These are phyloP conservation scores for Bipolaris sorokiniana DNA, from an alignment of 2,329 filamentous ascomycete species.

Conservation along the genomic window DNA sequence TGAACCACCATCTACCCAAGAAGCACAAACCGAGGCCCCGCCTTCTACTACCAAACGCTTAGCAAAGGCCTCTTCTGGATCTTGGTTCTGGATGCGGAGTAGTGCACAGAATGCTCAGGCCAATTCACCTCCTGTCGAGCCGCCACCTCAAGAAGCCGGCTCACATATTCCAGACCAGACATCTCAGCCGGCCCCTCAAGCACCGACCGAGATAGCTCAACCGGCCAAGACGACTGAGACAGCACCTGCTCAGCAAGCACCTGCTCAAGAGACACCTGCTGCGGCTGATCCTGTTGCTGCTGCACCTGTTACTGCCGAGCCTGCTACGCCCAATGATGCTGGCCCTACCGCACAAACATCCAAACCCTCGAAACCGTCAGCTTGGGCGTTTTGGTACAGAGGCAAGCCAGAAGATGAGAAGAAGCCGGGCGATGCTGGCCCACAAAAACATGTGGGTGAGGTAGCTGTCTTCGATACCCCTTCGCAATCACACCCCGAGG, in stretches of 20 bases:
- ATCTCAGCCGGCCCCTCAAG: conserved; percentile 11
- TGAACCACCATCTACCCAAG: conserved; percentile 7
- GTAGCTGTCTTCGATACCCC: conserved; percentile 59
- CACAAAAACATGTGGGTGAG: conserved; percentile 60
- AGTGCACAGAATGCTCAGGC: conserved; percentile 52
- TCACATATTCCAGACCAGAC: conserved; percentile 15
- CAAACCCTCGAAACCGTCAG: conserved; percentile 61
- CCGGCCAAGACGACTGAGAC: conserved; percentile 3
- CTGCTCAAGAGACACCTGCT: background rate
- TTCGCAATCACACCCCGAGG: conserved; percentile 57
- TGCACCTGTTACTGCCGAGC: conserved; percentile 3
- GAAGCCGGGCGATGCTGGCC: conserved; percentile 63
- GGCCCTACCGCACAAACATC: conserved; percentile 26
- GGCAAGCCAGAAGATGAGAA: conserved; percentile 59
- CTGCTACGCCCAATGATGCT: conserved; percentile 16
- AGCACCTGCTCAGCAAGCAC: conserved; percentile 5
- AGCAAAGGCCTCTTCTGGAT: conserved; percentile 36
- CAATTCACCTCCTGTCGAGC: conserved; percentile 31
- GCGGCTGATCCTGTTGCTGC: too few species aligned
- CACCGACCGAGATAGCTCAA: background rate
- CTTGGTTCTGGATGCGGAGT: conserved; percentile 60
- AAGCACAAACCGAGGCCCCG: conserved; percentile 24
- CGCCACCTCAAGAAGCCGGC: conserved; percentile 11
- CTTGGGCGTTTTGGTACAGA: conserved; percentile 82
- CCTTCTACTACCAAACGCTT: conserved; percentile 15